Conservation (phyloP, 805 yeast species). For the Torulaspora quercuum region DNA sequence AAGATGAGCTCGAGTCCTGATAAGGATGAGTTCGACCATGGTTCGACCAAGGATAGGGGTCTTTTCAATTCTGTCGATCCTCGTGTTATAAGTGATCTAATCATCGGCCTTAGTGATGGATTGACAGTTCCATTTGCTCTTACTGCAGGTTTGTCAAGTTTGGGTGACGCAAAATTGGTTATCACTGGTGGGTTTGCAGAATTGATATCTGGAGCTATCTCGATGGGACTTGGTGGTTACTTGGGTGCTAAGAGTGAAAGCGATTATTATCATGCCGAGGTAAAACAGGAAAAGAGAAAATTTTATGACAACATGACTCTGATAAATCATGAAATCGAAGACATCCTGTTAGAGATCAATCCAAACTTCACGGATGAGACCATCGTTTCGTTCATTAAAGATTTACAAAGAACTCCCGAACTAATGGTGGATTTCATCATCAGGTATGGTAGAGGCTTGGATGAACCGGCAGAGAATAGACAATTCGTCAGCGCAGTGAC, state of each 20-base stretch:
- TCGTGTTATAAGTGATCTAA: conserved; percentile 87
- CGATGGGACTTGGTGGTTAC: conserved; percentile 97
- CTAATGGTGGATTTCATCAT: conserved; percentile 82
- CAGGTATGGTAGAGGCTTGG: conserved; percentile 85
- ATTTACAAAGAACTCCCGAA: conserved; percentile 73
- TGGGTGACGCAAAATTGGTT: conserved; percentile 86
- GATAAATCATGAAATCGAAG: conserved; percentile 75
- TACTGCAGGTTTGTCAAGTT: conserved; percentile 89
- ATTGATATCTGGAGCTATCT: conserved; percentile 91
- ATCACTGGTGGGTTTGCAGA: conserved; percentile 98
- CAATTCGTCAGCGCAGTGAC: conserved; percentile 85
- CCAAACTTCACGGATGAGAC: conserved; percentile 61
- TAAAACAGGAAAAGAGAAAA: conserved; percentile 62
- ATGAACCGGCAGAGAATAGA: conserved; percentile 91
- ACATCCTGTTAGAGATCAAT: conserved; percentile 68
- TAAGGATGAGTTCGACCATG: conserved; percentile 2
- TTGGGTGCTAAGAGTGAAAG: conserved; percentile 89
- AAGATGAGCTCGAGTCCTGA: conserved; percentile 3
- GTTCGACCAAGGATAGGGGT: conserved; percentile 16
- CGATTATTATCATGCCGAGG: conserved; percentile 70
- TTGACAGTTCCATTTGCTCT: conserved; percentile 98
- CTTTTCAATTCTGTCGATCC: conserved; percentile 68
- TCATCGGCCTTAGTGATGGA: conserved; percentile 93
- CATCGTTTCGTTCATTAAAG: conserved; percentile 66
- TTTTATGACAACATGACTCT: conserved; percentile 62